Evolutionary conservation across 495 filamentous ascomycete species (phyloP).

Genomic region (Bathelium albidoporum): DNA sequence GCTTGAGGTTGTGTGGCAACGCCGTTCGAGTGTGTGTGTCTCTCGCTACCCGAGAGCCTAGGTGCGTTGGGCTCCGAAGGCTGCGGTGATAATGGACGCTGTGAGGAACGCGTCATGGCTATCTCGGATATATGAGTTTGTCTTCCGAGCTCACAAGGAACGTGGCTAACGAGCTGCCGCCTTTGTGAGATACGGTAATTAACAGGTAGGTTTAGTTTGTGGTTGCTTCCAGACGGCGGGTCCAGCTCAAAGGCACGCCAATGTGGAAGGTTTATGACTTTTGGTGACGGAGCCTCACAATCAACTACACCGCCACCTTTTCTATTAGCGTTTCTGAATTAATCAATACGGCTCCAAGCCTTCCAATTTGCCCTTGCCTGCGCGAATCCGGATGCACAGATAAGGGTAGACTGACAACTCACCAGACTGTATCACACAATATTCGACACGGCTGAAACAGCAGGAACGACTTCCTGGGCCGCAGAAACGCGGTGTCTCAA

Average conservation of each 20-base stretch:
- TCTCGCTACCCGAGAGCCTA: neutral
- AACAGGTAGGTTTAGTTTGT: too few relatives aligned
- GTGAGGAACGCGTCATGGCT: neutral
- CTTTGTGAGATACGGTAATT: too few relatives aligned
- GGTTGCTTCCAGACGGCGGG: too few relatives aligned
- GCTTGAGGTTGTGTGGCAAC: neutral
- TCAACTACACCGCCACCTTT: neutral
- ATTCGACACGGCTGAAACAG: neutral
- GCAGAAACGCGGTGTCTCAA: neutral
- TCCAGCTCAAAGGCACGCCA: neutral
- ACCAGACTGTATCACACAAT: neutral
- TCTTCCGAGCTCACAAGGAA: neutral
- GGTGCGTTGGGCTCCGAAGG: neutral
- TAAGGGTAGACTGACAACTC: constrained; percentile 4
- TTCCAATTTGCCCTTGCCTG: neutral
- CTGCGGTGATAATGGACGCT: neutral
- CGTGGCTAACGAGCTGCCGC: too few relatives aligned
- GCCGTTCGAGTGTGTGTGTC: neutral
- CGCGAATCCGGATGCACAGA: neutral
- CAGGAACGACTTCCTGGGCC: neutral
- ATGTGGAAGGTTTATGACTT: neutral
- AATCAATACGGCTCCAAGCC: neutral
- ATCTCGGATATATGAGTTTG: neutral
- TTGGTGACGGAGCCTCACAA: neutral
- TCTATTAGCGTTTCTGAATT: neutral